Percentiles rank a stretch among this genome's conserved stretches.
Evolutionary conservation across 2,329 filamentous ascomycete genomes (phyloP).

Genomic region (Cryphonectria naterciae): DNA sequence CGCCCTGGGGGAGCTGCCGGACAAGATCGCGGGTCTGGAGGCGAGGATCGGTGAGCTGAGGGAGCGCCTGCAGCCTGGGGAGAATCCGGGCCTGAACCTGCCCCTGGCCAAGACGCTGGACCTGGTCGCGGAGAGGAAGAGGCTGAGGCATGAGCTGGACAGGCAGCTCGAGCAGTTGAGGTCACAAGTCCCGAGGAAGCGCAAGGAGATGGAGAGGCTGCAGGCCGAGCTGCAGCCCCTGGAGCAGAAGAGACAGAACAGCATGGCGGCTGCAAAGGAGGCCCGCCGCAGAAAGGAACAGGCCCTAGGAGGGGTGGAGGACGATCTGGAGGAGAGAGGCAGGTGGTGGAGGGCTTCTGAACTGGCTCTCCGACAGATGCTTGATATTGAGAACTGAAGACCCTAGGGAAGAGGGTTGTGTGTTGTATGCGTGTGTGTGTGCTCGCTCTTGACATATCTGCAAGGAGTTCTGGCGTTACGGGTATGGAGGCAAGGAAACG

Average conservation of each 20-base stretch:
- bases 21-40: constrained; percentile 53
- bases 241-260: constrained; percentile 68
- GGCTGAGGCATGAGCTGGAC: constrained; percentile 60
- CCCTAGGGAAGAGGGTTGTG: too few species aligned
- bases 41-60: constrained; percentile 51
- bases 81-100: constrained; percentile 54
- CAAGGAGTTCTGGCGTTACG: constrained; percentile 15
- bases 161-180: constrained; percentile 67
- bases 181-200: constrained; percentile 66
- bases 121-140: constrained; percentile 55
- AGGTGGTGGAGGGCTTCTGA: constrained; percentile 77
- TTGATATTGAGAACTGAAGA: constrained; percentile 57
- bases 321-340: constrained; percentile 76
- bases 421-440: neutral
- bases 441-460: neutral
- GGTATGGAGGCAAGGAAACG: neutral
- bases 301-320: constrained; percentile 66
- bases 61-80: constrained; percentile 42
- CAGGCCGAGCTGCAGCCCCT: constrained; percentile 70
- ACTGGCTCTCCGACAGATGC: constrained; percentile 61
- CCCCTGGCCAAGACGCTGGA: constrained; percentile 61
- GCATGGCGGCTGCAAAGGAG: constrained; percentile 70
- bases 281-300: constrained; percentile 70
- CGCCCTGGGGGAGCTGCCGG: constrained; percentile 55
- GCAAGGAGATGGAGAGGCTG: constrained; percentile 68